Base-by-base conservation (phyloP, 2,329 filamentous ascomycete genomes). In the Falciphora oryzae region DNA sequence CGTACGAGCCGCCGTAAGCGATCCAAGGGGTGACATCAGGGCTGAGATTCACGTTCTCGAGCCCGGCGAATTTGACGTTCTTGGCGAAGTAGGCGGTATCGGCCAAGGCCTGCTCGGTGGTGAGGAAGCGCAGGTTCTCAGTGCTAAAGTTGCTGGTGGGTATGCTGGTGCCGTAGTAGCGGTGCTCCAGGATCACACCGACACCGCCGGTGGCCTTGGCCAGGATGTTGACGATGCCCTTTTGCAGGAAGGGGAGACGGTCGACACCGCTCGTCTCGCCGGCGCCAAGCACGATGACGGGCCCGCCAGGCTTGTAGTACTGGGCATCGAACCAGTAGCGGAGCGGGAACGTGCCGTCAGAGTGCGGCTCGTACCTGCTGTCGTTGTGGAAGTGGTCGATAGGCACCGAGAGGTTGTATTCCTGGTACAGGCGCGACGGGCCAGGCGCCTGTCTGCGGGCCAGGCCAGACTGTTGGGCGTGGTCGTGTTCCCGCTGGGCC, bases 301-400 rank as follows among this genome's bases (percentile, higher is more conserved):
- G 92, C 0, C 92, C 92, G 16, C 92, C 92, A 0, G 83, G 78
- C 72, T 87, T 82, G 77, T 96, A 96, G 77, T 90, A 83, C 59
- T 83, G 83, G 1, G 88, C 85, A 71, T 96, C 92, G 70, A 94
- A 92, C 89, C 89, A 96, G 78, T 95, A 96, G 14, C 91, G 85
- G 61, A 94, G 78, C 28, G 85, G 76, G 75, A 92, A 96, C 1
- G 77, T 83, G 31, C 75, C 88, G 69, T 89, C 79, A 11, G 83
- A 85, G 74, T 96, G 92, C 50, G 92, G 91, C 73, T 89, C 90
- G 72, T 96, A 96, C 61, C 81, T 79, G 2, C 86, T 84, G 64
- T 93, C 89, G 71, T 94, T 92, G 76, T 90, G 90, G 77, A 95
- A 96, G 73, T 95, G 91, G 74, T 96, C 92, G 44, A 96, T 80